Evolutionary conservation across 1,284 basidiomycete species (phyloP), one percentile per base, ranked within the genome.

Genomic region (Schizophyllum amplum): DNA sequence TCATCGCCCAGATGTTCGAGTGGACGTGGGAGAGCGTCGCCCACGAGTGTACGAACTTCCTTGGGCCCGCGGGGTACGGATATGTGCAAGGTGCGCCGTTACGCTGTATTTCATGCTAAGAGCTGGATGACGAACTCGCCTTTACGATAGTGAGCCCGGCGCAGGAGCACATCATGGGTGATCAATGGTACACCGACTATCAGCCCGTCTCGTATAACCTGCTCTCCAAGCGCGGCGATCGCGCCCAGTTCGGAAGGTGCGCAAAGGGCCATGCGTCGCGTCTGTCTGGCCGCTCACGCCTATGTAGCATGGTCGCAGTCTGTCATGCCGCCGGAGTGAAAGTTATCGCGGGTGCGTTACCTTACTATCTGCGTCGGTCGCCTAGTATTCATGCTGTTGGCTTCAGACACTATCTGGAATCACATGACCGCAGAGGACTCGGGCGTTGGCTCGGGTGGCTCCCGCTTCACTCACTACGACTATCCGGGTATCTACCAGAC

Each of bases 151-250:
- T 78, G 56, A 78, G 75, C 65, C 77, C 77, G 3, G 72, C 78
- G 4, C 70, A 72, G 53, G 79, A 81, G 59, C 76, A 78, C 60
- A 67, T 81, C 52, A 64, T 67, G 22, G 82, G 83, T 5, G 22
- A 66, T 5, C 74, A 83, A 63, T 86, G 84, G 83, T 86, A 83
- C 83, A 85, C 83, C 0, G 83, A 85, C 64, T 86, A 86, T 63
- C 84, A 86, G 61, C 81, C 82, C 3, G 83, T 85, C 1, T 84
- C 83, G 0, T 85, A 84, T 64, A 83, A 57, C 26, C 64, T 85
- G 53, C 80, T 75, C 1, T 82, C 80, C 1, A 85, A 85, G 65
- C 79, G 80, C 1, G 84, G 83, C 5, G 72, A 79, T 60, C 72
- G 79, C 17, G 52, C 66, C 1, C 80, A 83, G 60, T 83, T 78